A percentile compares a stretch with the other conserved stretches of the same genome.
These are phyloP conservation scores for Apodospora peruviana DNA, from an alignment of 495 filamentous ascomycete genomes.

Conservation along the genomic window DNA sequence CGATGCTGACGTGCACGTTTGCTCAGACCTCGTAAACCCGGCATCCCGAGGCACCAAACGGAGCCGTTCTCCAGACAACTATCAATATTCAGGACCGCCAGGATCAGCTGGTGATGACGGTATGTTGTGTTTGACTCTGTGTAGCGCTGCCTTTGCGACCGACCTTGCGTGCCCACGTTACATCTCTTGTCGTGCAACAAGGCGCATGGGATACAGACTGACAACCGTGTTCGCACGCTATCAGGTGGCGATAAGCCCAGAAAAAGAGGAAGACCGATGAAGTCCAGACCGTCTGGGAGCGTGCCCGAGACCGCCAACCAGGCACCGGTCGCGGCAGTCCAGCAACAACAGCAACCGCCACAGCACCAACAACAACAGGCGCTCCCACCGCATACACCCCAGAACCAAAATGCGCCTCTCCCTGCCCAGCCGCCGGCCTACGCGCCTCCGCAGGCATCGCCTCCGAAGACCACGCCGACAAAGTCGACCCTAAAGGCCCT, in stretches of 20 bases:
- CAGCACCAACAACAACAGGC: slow-evolving; percentile 19
- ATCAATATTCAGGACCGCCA: slow-evolving; percentile 54
- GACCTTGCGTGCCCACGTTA: slow-evolving; percentile 17
- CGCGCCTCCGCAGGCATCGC: slow-evolving; percentile 65
- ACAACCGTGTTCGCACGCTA: slow-evolving; percentile 24
- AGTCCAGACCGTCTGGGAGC: slow-evolving; percentile 44
- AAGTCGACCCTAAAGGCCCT: slow-evolving; percentile 91
- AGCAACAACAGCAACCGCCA: no score
- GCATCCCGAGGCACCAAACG: slow-evolving; percentile 77
- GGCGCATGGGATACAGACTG: slow-evolving; percentile 30
- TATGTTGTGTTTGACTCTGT: slow-evolving; percentile 54
- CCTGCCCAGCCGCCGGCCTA: slow-evolving; percentile 53
- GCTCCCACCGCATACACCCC: slow-evolving; percentile 69
- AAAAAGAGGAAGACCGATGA: slow-evolving; percentile 85
- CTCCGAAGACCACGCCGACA: slow-evolving; percentile 78
- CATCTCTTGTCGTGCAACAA: slow-evolving; percentile 36
- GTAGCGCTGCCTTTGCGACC: slow-evolving; percentile 22
- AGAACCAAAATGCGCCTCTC: slow-evolving; percentile 60
- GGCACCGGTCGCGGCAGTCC: slow-evolving; percentile 47
- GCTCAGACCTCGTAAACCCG: slow-evolving; percentile 33
- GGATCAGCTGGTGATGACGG: slow-evolving; percentile 72
- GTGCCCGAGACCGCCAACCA: slow-evolving; percentile 43
- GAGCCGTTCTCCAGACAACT: slow-evolving; percentile 82
- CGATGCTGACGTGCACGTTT: slow-evolving; percentile 19
- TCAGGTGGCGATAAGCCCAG: slow-evolving; percentile 60